Conservation (phyloP, 768 basidiomycete species). For the Steccherinum ochraceum region DNA sequence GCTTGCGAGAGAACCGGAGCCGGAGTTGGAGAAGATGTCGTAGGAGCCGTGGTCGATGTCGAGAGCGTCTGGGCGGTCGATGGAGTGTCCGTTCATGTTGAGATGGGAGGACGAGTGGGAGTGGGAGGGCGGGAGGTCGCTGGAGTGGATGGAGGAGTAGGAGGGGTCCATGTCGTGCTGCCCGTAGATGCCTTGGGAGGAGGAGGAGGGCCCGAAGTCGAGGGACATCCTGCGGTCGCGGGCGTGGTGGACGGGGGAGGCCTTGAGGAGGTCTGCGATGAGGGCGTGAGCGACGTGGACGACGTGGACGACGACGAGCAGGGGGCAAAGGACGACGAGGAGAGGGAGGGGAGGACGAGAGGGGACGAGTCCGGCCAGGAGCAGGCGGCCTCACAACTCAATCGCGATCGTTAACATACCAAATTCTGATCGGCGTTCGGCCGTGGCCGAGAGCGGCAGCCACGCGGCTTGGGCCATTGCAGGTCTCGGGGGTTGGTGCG, state of each 20-base stretch:
- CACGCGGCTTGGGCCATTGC: conserved; percentile 33
- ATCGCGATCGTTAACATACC: conserved; percentile 20
- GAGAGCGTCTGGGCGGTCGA: conserved; percentile 49
- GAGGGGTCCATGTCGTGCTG: conserved; percentile 53
- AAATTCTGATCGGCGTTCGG: conserved; percentile 58
- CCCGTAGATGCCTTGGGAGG: conserved; percentile 42
- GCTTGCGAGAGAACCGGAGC: conserved; percentile 38
- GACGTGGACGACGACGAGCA: background rate
- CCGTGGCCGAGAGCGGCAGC: conserved; percentile 37
- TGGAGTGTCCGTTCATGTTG: conserved; percentile 34
- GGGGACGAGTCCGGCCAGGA: conserved; percentile 8
- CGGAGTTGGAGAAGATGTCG: conserved; percentile 54
- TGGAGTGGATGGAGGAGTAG: conserved; percentile 41
- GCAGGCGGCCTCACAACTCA: conserved; percentile 1
- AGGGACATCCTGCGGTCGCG: conserved; percentile 44
- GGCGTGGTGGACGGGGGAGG: conserved; percentile 22
- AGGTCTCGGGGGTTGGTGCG: background rate
- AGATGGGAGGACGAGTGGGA: conserved; percentile 17
- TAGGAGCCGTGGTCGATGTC: conserved; percentile 57
- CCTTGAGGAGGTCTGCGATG: conserved; percentile 40
- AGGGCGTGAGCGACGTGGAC: background rate
- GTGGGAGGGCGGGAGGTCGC: conserved; percentile 29
- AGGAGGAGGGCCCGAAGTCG: conserved; percentile 41
- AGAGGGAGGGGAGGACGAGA: conserved; percentile 5
- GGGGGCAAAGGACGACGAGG: conserved; percentile 2